These are phyloP conservation scores for Pichia sporocuriosa DNA, from an alignment of 805 yeast genomes.

Conservation along the genomic window DNA sequence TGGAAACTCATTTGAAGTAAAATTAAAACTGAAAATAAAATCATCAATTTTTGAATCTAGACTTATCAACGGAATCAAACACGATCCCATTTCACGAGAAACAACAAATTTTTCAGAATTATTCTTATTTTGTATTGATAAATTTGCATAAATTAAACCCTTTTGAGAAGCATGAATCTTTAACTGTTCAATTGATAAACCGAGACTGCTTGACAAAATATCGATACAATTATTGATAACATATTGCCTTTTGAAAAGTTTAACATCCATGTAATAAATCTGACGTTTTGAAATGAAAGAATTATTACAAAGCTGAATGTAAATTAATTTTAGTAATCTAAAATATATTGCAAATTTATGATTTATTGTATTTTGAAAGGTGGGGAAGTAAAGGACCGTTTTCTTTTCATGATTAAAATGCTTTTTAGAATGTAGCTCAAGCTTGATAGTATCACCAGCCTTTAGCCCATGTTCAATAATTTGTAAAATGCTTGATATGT, in stretches of 20 bases:
- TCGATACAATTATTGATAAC: conserved; percentile 36
- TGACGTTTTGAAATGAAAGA: conserved; percentile 44
- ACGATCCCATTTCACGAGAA: conserved; percentile 8
- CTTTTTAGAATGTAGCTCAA: conserved; percentile 13
- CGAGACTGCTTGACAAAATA: conserved; percentile 33
- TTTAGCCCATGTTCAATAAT: conserved; percentile 25
- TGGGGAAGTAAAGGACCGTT: conserved; percentile 15
- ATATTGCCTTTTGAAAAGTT: conserved; percentile 40
- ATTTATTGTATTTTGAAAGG: conserved; percentile 14
- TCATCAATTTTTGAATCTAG: conserved; percentile 17
- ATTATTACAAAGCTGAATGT: conserved; percentile 10
- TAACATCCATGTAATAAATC: conserved; percentile 51
- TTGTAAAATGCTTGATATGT: conserved; percentile 13
- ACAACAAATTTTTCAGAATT: no score
- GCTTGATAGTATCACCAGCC: conserved; percentile 20
- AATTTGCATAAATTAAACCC: conserved; percentile 42
- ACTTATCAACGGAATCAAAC: conserved; percentile 36
- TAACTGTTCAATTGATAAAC: conserved; percentile 32
- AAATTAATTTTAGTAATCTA: conserved; percentile 18
- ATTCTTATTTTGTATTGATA: neutral
- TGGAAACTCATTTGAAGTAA: conserved; percentile 11
- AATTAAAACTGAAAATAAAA: conserved; percentile 9
- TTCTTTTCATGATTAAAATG: conserved; percentile 7
- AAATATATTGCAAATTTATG: conserved; percentile 20
- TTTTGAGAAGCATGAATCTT: conserved; percentile 49